Evolutionary conservation across 2,329 filamentous ascomycete genomes (phyloP).

Genomic region (Aspergillus brasiliensis): DNA sequence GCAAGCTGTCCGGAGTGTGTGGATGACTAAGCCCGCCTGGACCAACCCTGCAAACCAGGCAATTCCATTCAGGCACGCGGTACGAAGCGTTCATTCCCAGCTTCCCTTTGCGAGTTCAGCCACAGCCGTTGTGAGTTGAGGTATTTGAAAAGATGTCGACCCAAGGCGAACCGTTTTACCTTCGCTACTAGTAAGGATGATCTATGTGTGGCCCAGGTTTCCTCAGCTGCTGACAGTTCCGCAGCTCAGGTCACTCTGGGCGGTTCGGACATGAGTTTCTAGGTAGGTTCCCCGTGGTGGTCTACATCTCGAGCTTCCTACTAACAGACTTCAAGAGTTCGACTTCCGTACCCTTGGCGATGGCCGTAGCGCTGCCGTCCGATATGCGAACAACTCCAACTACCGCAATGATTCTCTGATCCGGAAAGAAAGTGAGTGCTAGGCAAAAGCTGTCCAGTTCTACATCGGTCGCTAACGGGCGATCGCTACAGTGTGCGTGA

Average conservation of each 20-base stretch:
- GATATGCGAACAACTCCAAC: slow-evolving; percentile 99
- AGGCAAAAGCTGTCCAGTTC: slow-evolving; percentile 7
- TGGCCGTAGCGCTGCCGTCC: slow-evolving; percentile 86
- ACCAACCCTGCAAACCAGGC: slow-evolving; percentile 20
- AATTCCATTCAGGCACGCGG: slow-evolving; percentile 12
- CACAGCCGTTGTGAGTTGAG: slow-evolving; percentile 9
- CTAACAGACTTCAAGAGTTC: slow-evolving; percentile 67
- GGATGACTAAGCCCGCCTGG: slow-evolving; percentile 46
- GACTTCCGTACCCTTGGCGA: slow-evolving; percentile 92
- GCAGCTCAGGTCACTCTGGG: slow-evolving; percentile 93
- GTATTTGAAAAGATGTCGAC: slow-evolving; percentile 59
- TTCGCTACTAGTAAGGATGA: slow-evolving; percentile 87
- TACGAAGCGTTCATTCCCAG: slow-evolving; percentile 6
- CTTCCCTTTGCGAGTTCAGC: slow-evolving; percentile 10
- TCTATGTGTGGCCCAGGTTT: slow-evolving; percentile 34
- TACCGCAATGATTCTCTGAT: slow-evolving; percentile 98
- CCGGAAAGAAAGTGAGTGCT: slow-evolving; percentile 90
- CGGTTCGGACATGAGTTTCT: slow-evolving; percentile 98
- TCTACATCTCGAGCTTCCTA: slow-evolving; percentile 22
- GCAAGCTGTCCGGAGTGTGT: slow-evolving; percentile 44
- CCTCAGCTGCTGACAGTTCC: slow-evolving; percentile 45
- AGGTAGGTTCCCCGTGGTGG: slow-evolving; percentile 58
- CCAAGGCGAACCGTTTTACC: slow-evolving; percentile 82
- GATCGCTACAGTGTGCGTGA: slow-evolving; percentile 79
- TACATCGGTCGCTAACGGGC: slow-evolving; percentile 21